Percentiles rank a stretch among this genome's conserved stretches.
These are phyloP conservation scores for Petasospora fabianii DNA, from an alignment of 1,139 yeast species.

Conservation along the genomic window DNA sequence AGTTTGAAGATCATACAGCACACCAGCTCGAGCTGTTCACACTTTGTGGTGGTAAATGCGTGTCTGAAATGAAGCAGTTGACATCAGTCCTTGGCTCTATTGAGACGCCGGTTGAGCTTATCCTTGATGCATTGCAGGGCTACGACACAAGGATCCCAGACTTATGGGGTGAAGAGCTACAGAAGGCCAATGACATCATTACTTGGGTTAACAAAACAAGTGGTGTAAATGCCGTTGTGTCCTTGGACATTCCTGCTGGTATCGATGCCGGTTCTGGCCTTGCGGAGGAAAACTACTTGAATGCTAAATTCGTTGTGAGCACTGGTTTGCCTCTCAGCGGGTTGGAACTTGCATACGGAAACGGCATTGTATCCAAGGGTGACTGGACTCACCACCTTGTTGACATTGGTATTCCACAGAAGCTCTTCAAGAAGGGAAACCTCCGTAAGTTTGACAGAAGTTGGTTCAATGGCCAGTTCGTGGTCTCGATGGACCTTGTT, in stretches of 20 bases:
- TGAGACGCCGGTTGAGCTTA: conserved; percentile 73
- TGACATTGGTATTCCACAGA: conserved; percentile 69
- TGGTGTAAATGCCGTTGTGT: conserved; percentile 44
- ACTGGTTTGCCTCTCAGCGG: conserved; percentile 75
- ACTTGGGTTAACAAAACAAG: conserved; percentile 59
- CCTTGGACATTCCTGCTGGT: conserved; percentile 82
- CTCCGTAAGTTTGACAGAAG: conserved; percentile 38
- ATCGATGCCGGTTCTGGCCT: conserved; percentile 83
- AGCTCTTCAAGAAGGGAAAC: conserved; percentile 36
- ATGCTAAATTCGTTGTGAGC: conserved; percentile 47
- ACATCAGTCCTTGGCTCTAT: conserved; percentile 38
- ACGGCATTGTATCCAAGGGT: conserved; percentile 37
- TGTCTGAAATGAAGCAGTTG: conserved; percentile 33
- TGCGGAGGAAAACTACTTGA: conserved; percentile 26
- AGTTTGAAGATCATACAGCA: conserved; percentile 23
- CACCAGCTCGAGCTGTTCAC: conserved; percentile 54
- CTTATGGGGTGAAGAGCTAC: conserved; percentile 45
- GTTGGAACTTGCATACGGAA: conserved; percentile 53
- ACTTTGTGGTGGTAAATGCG: conserved; percentile 49
- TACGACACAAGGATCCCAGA: conserved; percentile 62
- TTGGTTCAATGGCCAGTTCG: conserved; percentile 26
- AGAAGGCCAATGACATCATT: conserved; percentile 44
- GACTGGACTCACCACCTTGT: conserved; percentile 56
- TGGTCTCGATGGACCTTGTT: conserved; percentile 16
- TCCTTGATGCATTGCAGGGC: conserved; percentile 81